phyloP scores from a whole-genome alignment of 768 basidiomycete species.

The Suillus occidentalis region DNA sequence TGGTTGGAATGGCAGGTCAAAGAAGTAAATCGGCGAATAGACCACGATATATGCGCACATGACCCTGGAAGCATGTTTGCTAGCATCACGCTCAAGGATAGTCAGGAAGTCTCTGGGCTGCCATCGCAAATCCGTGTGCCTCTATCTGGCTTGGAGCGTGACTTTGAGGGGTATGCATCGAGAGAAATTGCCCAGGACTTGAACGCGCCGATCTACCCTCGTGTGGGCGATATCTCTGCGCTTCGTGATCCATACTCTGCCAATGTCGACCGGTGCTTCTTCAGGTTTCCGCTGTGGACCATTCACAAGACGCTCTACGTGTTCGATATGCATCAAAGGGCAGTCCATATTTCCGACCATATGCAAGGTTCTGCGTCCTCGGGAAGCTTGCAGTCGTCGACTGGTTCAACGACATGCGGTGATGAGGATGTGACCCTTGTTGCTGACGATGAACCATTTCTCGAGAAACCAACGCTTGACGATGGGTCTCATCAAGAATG shows the following conservation, averaged over 20 bases:
- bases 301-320: slow-evolving; percentile 67
- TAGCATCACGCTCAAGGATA: slow-evolving; percentile 18
- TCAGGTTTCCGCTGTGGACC: slow-evolving; percentile 59
- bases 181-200: slow-evolving; percentile 16
- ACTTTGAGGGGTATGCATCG: slow-evolving; percentile 15
- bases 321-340: slow-evolving; percentile 49
- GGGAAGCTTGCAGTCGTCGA: background rate
- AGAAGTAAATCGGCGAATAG: slow-evolving; percentile 11
- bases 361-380: background rate
- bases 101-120: background rate
- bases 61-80: slow-evolving; percentile 26
- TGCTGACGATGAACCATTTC: slow-evolving; percentile 37
- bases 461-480: background rate
- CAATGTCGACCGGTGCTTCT: slow-evolving; percentile 60
- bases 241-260: slow-evolving; percentile 58
- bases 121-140: slow-evolving; percentile 22
- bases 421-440: slow-evolving; percentile 52
- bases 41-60: slow-evolving; percentile 6
- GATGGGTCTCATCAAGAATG: background rate
- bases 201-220: slow-evolving; percentile 45
- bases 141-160: slow-evolving; percentile 34
- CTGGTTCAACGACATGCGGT: slow-evolving; percentile 1
- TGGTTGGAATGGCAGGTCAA: slow-evolving; percentile 41
- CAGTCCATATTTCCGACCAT: background rate
- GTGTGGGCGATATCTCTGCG: slow-evolving; percentile 60